Evolutionary conservation across 75 land plant genomes (phyloP).

Genomic region (Sequoiadendron giganteum): DNA sequence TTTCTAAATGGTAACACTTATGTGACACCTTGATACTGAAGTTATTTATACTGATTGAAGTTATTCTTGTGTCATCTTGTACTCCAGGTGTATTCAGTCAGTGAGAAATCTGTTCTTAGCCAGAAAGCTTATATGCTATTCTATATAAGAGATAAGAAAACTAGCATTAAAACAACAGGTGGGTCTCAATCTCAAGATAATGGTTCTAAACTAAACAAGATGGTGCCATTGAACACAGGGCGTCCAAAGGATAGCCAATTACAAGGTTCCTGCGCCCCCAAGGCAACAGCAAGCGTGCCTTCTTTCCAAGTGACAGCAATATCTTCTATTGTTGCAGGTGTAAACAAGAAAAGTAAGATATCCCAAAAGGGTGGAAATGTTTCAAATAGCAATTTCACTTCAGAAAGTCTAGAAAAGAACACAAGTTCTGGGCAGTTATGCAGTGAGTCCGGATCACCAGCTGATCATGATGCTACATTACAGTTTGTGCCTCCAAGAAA

Average conservation of each 20-base stretch:
- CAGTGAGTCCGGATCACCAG: background rate
- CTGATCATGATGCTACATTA: background rate
- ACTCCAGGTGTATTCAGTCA: constrained; percentile 74
- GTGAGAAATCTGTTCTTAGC: constrained; percentile 69
- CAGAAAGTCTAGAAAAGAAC: constrained; percentile 2
- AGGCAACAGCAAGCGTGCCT: background rate
- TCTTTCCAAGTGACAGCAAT: background rate
- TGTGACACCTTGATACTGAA: background rate
- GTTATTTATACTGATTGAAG: background rate
- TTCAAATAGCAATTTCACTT: background rate
- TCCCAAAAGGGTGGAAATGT: background rate
- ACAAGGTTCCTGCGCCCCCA: background rate
- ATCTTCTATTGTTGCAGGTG: background rate
- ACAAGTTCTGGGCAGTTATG: background rate
- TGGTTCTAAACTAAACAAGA: background rate
- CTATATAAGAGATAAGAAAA: constrained; percentile 59
- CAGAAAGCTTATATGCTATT: constrained; percentile 96
- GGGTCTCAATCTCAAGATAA: background rate
- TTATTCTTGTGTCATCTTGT: background rate
- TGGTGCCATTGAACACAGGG: background rate
- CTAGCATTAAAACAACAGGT: background rate
- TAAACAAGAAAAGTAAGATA: background rate
- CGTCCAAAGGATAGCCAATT: background rate
- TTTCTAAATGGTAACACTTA: background rate
- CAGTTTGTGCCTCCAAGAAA: background rate